A percentile compares a stretch with the other conserved stretches of the same genome.
Evolutionary conservation across 1,284 basidiomycete genomes (phyloP).

Genomic region (Cutaneotrichosporon spelunceum): DNA sequence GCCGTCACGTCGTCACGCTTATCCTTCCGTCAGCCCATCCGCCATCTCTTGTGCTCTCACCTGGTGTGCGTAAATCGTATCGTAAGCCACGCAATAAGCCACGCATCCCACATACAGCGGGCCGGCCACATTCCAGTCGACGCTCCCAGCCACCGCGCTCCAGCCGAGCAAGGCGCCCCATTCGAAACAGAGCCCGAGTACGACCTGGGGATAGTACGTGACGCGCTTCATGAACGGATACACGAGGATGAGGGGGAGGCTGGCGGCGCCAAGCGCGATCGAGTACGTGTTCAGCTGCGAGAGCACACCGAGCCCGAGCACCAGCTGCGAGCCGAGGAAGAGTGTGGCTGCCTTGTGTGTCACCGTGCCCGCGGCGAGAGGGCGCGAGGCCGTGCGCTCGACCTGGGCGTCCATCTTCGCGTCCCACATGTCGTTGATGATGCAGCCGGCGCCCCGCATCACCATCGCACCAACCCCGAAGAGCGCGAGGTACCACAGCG

Average conservation of each 20-base stretch:
- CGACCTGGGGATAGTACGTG: slow-evolving; percentile 94
- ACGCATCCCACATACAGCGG: slow-evolving; percentile 88
- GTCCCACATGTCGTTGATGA: slow-evolving; percentile 99
- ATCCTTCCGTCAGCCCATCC: slow-evolving; percentile 59
- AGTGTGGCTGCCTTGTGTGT: slow-evolving; percentile 70
- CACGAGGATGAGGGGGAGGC: slow-evolving; percentile 76
- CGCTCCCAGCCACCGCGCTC: slow-evolving; percentile 81
- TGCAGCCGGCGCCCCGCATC: slow-evolving; percentile 98
- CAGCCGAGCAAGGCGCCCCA: slow-evolving; percentile 97
- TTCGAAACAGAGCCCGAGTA: slow-evolving; percentile 90
- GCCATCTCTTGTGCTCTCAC: slow-evolving; percentile 50
- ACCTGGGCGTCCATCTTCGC: slow-evolving; percentile 84
- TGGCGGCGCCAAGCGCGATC: slow-evolving; percentile 86
- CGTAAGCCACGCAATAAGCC: slow-evolving; percentile 94
- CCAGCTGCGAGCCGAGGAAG: slow-evolving; percentile 81
- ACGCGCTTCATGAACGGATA: slow-evolving; percentile 98
- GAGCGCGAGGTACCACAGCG: slow-evolving; percentile 70
- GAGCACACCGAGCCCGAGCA: slow-evolving; percentile 80
- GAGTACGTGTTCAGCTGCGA: slow-evolving; percentile 94
- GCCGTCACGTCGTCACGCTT: slow-evolving; percentile 84
- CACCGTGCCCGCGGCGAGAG: slow-evolving; percentile 78
- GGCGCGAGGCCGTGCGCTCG: slow-evolving; percentile 65
- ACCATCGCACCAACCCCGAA: slow-evolving; percentile 89
- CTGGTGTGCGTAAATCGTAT: slow-evolving; percentile 98
- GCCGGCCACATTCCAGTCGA: slow-evolving; percentile 77